phyloP scores from a whole-genome alignment of 2,329 filamentous ascomycete genomes.

The Cadophora luteo-olivacea region DNA sequence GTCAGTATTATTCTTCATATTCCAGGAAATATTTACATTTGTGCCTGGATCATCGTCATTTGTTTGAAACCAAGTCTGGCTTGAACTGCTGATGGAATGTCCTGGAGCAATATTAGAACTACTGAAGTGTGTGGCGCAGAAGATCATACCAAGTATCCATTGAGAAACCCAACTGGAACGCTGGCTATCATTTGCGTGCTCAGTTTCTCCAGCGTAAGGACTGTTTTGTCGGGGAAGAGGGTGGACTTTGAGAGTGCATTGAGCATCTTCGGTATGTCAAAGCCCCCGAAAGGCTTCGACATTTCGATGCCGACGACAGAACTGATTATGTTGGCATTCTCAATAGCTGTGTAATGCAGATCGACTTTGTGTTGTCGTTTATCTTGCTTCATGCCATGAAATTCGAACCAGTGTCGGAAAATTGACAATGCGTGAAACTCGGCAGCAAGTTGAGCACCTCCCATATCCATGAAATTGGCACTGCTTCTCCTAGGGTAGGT shows the following conservation, averaged over 20 bases:
- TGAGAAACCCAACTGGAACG: slow-evolving; percentile 19
- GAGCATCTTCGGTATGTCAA: slow-evolving; percentile 24
- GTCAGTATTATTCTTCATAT: slow-evolving; percentile 23
- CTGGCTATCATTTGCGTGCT: slow-evolving; percentile 10
- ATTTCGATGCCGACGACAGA: slow-evolving; percentile 18
- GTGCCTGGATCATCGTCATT: neutral
- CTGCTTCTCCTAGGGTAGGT: slow-evolving; percentile 7
- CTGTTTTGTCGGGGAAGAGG: slow-evolving; percentile 19
- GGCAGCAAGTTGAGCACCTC: neutral
- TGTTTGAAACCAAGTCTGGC: slow-evolving; percentile 15
- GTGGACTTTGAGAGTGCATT: slow-evolving; percentile 26
- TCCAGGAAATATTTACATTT: slow-evolving; percentile 17
- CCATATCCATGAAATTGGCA: slow-evolving; percentile 16
- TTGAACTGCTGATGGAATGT: slow-evolving; percentile 13
- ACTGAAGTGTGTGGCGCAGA: slow-evolving; percentile 5
- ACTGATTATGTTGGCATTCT: slow-evolving; percentile 21
- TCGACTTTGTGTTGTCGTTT: slow-evolving; percentile 18
- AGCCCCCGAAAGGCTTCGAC: slow-evolving; percentile 21
- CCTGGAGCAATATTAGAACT: slow-evolving; percentile 21
- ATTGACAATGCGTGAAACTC: slow-evolving; percentile 20
- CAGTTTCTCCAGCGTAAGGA: slow-evolving; percentile 16
- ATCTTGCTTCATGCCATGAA: slow-evolving; percentile 14
- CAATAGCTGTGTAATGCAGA: slow-evolving; percentile 12
- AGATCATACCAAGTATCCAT: slow-evolving; percentile 23
- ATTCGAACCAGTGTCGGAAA: slow-evolving; percentile 16